Evolutionary conservation across 306 rosid species (phyloP).

Genomic region (Corylus americana): DNA sequence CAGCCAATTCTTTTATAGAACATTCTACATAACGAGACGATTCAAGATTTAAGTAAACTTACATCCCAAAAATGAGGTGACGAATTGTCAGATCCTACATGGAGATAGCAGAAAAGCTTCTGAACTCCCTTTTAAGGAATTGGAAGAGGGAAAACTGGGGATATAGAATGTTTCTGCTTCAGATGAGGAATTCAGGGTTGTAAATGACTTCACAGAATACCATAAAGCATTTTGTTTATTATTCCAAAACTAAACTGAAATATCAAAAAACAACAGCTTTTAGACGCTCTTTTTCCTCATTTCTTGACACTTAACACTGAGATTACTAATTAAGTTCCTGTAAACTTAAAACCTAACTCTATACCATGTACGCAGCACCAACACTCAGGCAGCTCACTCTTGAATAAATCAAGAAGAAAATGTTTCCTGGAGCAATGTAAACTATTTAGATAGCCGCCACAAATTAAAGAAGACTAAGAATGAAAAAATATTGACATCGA

Average conservation of each 20-base stretch:
- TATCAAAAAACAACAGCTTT: neutral
- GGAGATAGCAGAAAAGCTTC: neutral
- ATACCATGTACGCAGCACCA: neutral
- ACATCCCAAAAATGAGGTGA: neutral
- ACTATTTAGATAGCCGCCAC: neutral
- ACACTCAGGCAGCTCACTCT: neutral
- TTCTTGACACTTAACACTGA: neutral
- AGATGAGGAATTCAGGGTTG: neutral
- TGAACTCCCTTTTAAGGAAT: neutral
- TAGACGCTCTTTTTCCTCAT: neutral
- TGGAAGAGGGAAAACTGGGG: neutral
- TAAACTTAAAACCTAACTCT: neutral
- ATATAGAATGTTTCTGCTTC: neutral
- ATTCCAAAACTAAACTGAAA: neutral
- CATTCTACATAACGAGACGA: neutral
- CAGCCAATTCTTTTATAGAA: neutral
- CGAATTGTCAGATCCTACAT: neutral
- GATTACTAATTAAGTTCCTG: neutral
- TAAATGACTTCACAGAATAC: neutral
- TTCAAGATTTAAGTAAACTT: neutral
- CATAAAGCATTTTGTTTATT: neutral
- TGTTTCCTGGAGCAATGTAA: neutral
- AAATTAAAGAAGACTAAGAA: neutral
- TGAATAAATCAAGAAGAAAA: neutral
- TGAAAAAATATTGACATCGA: neutral